phyloP scores from a whole-genome alignment of 352 stramenopile species.

The Phytophthora vignae region DNA sequence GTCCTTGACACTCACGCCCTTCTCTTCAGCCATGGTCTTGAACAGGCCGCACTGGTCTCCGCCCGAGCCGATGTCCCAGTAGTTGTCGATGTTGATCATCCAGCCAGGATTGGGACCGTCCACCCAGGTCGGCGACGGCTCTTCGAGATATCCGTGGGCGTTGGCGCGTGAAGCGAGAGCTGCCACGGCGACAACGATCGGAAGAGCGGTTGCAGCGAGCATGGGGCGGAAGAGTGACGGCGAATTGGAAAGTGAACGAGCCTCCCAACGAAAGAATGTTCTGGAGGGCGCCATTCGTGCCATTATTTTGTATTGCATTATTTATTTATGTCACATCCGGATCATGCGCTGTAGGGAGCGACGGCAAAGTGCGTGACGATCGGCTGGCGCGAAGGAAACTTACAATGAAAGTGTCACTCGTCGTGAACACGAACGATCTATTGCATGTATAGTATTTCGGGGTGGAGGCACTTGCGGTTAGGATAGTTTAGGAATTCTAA shows the following conservation, averaged over 20 bases:
- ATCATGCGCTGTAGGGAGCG: too few relatives aligned
- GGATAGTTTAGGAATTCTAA: too few relatives aligned
- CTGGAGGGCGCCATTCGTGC: too few relatives aligned
- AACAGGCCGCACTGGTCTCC: slow-evolving; percentile 28
- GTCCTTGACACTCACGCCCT: slow-evolving; percentile 33
- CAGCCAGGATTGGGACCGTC: slow-evolving; percentile 15
- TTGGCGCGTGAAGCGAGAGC: slow-evolving; percentile 2
- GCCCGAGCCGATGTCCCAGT: slow-evolving; percentile 28
- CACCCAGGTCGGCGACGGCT: slow-evolving; percentile 20
- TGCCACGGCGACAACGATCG: slow-evolving; percentile 6
- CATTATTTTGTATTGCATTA: too few relatives aligned
- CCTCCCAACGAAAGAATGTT: too few relatives aligned
- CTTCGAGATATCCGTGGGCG: slow-evolving; percentile 29
- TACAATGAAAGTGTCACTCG: too few relatives aligned
- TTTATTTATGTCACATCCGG: too few relatives aligned
- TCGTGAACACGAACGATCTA: too few relatives aligned
- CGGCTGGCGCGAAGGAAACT: too few relatives aligned
- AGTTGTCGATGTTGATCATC: slow-evolving; percentile 25
- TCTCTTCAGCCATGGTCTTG: slow-evolving; percentile 28
- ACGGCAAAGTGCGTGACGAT: too few relatives aligned
- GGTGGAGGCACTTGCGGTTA: too few relatives aligned
- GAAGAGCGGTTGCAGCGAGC: slow-evolving; percentile 11
- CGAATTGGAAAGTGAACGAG: slow-evolving; percentile 11
- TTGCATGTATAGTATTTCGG: too few relatives aligned
- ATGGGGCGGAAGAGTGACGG: slow-evolving; percentile 1